These are phyloP conservation scores for Amniculicola lignicola DNA, from an alignment of 495 filamentous ascomycete species.

Conservation along the genomic window DNA sequence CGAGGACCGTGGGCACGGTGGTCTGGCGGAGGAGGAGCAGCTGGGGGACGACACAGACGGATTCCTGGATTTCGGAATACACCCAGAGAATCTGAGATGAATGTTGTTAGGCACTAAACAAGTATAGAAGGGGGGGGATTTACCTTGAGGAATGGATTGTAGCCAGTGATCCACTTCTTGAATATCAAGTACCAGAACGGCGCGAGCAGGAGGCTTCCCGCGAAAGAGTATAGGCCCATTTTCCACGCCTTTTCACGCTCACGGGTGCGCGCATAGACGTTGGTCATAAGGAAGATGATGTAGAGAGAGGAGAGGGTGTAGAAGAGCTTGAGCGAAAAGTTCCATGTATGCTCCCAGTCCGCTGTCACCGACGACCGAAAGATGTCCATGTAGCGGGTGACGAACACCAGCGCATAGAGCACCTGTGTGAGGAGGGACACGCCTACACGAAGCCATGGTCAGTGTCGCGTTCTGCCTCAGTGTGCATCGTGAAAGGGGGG, in stretches of 20 bases:
- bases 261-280: conserved; percentile 78
- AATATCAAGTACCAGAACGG: conserved; percentile 67
- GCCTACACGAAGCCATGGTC: conserved; percentile 48
- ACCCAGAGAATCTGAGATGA: conserved; percentile 64
- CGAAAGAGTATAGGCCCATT: conserved; percentile 63
- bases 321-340: conserved; percentile 77
- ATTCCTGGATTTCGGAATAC: conserved; percentile 89
- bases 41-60: conserved; percentile 85
- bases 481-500: background rate
- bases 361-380: conserved; percentile 46
- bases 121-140: background rate
- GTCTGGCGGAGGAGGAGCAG: conserved; percentile 89
- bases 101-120: no score
- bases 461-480: background rate
- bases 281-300: conserved; percentile 82
- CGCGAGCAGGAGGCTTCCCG: conserved; percentile 56
- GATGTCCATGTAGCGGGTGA: conserved; percentile 82
- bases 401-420: conserved; percentile 83
- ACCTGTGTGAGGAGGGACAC: conserved; percentile 92
- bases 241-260: conserved; percentile 93
- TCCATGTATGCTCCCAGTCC: conserved; percentile 48
- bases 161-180: conserved; percentile 33
- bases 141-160: conserved; percentile 56
- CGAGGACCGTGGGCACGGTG: conserved; percentile 90
- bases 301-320: conserved; percentile 85